These are phyloP conservation scores for Talaromyces rugulosus DNA, from an alignment of 2,329 filamentous ascomycete species.

Conservation along the genomic window DNA sequence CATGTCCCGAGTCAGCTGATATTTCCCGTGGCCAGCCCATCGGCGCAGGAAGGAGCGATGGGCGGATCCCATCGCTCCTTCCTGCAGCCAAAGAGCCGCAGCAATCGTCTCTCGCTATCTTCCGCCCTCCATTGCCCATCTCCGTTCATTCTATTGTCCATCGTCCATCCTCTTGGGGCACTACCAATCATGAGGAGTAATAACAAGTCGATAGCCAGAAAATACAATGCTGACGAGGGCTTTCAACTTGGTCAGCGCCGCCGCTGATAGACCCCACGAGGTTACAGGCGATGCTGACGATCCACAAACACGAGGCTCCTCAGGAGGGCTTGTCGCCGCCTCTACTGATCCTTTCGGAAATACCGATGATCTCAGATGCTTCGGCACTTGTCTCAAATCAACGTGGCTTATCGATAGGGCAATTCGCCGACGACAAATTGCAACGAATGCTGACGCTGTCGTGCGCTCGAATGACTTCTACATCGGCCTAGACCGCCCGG, in stretches of 20 bases:
- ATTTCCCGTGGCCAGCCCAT: not conserved
- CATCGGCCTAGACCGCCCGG: not conserved
- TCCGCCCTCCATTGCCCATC: too few species aligned
- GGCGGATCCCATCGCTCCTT: not conserved
- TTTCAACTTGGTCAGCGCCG: not conserved
- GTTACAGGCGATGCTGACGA: not conserved
- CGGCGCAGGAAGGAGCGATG: not conserved
- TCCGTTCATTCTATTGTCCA: too few species aligned
- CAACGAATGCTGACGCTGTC: too few species aligned
- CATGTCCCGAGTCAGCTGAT: not conserved
- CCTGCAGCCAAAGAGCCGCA: not conserved
- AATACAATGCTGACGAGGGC: not conserved
- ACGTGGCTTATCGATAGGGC: not conserved
- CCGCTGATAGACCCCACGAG: too few species aligned
- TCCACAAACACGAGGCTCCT: not conserved
- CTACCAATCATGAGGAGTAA: too few species aligned
- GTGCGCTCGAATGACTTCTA: not conserved
- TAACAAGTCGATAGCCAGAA: not conserved
- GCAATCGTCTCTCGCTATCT: too few species aligned
- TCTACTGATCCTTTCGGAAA: not conserved
- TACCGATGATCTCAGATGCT: not conserved
- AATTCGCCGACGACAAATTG: not conserved
- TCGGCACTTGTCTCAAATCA: not conserved
- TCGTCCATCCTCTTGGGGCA: too few species aligned
- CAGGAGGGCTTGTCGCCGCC: not conserved